Evolutionary conservation across 352 stramenopile species (phyloP), one percentile per base, ranked within the genome.

Genomic region (Phytophthora pseudosyringae): DNA sequence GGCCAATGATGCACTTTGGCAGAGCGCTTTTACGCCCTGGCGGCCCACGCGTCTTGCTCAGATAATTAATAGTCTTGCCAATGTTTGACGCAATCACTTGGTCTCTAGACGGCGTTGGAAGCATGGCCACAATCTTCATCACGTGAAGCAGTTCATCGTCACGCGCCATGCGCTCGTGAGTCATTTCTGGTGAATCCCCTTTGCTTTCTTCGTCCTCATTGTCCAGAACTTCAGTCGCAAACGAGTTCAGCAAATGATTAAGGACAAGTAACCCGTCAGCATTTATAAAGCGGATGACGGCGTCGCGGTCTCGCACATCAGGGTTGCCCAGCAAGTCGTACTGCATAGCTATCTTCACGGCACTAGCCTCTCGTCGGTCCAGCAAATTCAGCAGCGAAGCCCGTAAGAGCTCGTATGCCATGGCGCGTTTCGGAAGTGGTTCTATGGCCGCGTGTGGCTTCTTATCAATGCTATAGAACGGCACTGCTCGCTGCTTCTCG

Each of bases 111-210:
- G 86, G 86, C 16, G 73, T 78, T 35, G 86, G 83, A n/a, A 94
- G 56, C 83, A 94, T 92, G 9, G 83, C 83, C 9, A 92, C 53
- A 16, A 94, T 64, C 64, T 92, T 78, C 3, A 79, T 35, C 16
- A 81, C 46, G 12, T 75, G 38, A 10, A 76, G 44, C 21, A 78
- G 18, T 49, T 78, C 60, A 33, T 67, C 53, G 28, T 78, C 70
- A 32, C 59, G 65, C 49, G 61, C 45, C 56, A 75, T 55, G 1
- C 47, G 65, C 32, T 75, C 57, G 26, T 13, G 55, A 36, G 26
- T 45, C 15, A 64, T 43, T 57, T 58, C 32, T 21, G 10, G 13
- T 5, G 36, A 47, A 10, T 58, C 12, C 43, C 59, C 47, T 35
- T 54, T 52, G 15, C 28, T 66, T 33, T 68, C 59, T 12, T 71